Base-by-base conservation (phyloP, 805 yeast species). In the Priceomyces melissophilus region DNA sequence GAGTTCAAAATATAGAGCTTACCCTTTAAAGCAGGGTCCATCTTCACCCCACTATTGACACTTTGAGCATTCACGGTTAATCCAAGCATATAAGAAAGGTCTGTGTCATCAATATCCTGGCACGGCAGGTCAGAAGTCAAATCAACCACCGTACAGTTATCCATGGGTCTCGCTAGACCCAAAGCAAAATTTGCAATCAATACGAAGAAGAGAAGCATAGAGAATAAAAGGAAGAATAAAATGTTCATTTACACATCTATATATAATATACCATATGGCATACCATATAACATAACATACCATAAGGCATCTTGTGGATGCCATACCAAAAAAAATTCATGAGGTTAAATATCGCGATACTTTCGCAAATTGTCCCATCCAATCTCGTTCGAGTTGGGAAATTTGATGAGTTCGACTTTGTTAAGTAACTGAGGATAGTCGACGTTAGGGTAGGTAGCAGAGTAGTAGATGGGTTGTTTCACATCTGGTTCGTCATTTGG, bases 291-390 rank as follows among this genome's bases (percentile, higher is more conserved):
- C n/a, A n/a, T n/a, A n/a, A n/a, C n/a, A n/a, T n/a, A n/a, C n/a
- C n/a, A n/a, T n/a, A n/a, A n/a, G n/a, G n/a, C n/a, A n/a, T n/a
- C n/a, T n/a, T n/a, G n/a, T n/a, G n/a, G n/a, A n/a, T n/a, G n/a
- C n/a, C 34, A 31, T 15, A 31, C 14, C 14, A 31, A 30, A 12
- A 30, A 30, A 30, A 30, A 30, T 9, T n/a, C 8, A 11, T 32
- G 8, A 23, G 33, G 42, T 8, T 20, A 20, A 20, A 20, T 20
- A 20, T 20, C 36, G 32, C 46, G 48, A 49, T 58, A 69, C 49
- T 65, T 67, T 39, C 61, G 55, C 35, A 69, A 48, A 43, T 69
- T 69, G 41, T 67, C 75, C 75, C 75, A 69, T 3, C 67, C 75
- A 32, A 69, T 40, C 10, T 65, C 51, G 43, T 69, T 69, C 30